Evolutionary conservation across 2,329 filamentous ascomycete species (phyloP), one percentile per base, ranked within the genome.

Genomic region (Fusarium sarcochroum): DNA sequence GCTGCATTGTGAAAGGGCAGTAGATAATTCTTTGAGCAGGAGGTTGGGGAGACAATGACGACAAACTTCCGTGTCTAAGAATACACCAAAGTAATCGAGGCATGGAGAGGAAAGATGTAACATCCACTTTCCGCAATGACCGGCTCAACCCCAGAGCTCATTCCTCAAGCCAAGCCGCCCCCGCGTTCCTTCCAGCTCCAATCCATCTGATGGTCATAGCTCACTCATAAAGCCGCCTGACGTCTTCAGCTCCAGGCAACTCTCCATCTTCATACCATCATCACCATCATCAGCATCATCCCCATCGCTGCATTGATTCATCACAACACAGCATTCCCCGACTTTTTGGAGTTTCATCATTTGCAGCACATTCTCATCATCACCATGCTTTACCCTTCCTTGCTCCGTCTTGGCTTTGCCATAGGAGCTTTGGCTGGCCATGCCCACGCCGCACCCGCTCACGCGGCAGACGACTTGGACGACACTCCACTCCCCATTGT

Each of bases 401-500:
- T 72, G 10, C 64, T 71, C 49, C 64, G 42, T 20, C 69, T 81
- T 48, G 71, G 76, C 54, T 69, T 76, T 23, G 73, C 77, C 37
- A 70, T 80, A n/a, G 72, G 75, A 34, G 78, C 78, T 38, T 68
- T 77, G 34, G 71, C 75, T 37, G 61, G 64, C 23, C 52, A 66
- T 48, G 64, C 67, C 61, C 37, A 70, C 40, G 68, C 66, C 45
- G 65, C 70, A 54, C 72, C 64, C 38, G 63, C 69, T 42, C 72
- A 54, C 57, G 52, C 60, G 58, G 59, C 58, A 27, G 61, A 79
- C 67, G 79, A 84, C 40, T 73, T 82, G 48, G 79, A 85, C 75
- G 87, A 89, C 70, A 89, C 87, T n/a, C 93, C 93, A 5, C 87
- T 98, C 30, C 96, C 96, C 1, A 85, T 99, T 35, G 87, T 99